phyloP scores from a whole-genome alignment of 2,329 filamentous ascomycete species.

The Curvularia hawaiiensis region DNA sequence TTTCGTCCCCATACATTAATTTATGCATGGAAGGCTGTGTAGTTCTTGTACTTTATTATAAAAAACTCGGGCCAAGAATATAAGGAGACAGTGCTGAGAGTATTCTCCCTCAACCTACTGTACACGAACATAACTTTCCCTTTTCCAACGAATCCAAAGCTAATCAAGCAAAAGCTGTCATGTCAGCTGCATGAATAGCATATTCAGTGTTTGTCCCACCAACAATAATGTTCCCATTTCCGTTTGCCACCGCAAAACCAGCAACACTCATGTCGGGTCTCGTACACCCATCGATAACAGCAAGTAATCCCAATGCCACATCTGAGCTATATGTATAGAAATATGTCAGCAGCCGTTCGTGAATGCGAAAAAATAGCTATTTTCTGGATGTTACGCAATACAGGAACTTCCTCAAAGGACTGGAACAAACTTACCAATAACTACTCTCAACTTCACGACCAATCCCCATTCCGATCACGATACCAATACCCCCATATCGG shows the following conservation, averaged over 20 bases:
- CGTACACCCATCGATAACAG: conserved; percentile 15
- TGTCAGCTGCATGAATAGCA: background rate
- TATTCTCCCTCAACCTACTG: no score
- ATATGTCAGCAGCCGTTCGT: background rate
- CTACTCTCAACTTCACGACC: background rate
- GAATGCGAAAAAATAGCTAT: no score
- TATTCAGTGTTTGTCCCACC: conserved; percentile 9
- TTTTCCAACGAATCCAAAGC: background rate
- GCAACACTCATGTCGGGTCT: conserved; percentile 5
- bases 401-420: background rate
- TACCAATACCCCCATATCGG: background rate
- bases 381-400: background rate
- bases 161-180: background rate
- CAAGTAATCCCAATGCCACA: conserved; percentile 13
- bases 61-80: no score
- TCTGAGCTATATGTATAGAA: conserved; percentile 1
- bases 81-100: no score
- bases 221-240: conserved; percentile 12
- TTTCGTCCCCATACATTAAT: no score
- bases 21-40: no score
- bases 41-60: no score
- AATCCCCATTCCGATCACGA: background rate
- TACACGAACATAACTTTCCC: background rate
- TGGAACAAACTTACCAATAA: conserved; percentile 2
- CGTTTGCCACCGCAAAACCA: conserved; percentile 12